phyloP scores from a whole-genome alignment of 257 asterid genomes.

The Solanum medicagineum region DNA sequence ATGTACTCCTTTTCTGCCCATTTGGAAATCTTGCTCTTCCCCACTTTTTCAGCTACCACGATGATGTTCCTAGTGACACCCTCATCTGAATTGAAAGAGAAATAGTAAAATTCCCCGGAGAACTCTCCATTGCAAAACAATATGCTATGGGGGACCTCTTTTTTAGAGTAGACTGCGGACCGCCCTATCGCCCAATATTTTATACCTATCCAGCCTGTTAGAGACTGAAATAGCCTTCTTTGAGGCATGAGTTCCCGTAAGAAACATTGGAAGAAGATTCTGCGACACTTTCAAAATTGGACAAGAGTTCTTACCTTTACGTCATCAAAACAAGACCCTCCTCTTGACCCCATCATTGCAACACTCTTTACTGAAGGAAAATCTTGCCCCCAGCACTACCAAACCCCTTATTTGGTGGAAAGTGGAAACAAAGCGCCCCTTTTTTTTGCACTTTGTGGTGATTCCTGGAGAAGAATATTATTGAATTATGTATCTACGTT shows the following conservation, averaged over 20 bases:
- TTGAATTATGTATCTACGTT: no score
- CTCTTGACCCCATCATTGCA: background rate
- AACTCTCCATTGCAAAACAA: background rate
- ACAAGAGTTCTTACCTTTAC: background rate
- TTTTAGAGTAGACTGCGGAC: background rate
- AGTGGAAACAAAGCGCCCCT: no score
- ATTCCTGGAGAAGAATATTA: no score
- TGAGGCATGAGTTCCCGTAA: background rate
- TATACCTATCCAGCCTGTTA: background rate
- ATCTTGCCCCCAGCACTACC: no score
- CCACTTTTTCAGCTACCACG: no score
- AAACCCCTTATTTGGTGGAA: no score
- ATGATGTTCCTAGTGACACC: no score
- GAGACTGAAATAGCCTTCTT: background rate
- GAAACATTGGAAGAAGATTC: background rate
- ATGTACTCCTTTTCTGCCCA: background rate
- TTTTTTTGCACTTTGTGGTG: no score
- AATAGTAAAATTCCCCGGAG: no score
- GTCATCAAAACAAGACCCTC: background rate
- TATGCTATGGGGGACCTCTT: background rate
- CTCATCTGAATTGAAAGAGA: no score
- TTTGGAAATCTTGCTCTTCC: background rate
- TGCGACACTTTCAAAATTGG: background rate
- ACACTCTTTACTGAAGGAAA: no score
- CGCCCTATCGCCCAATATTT: background rate